phyloP scores from a whole-genome alignment of 2,329 filamentous ascomycete species.

The Aspergillus amoenus region DNA sequence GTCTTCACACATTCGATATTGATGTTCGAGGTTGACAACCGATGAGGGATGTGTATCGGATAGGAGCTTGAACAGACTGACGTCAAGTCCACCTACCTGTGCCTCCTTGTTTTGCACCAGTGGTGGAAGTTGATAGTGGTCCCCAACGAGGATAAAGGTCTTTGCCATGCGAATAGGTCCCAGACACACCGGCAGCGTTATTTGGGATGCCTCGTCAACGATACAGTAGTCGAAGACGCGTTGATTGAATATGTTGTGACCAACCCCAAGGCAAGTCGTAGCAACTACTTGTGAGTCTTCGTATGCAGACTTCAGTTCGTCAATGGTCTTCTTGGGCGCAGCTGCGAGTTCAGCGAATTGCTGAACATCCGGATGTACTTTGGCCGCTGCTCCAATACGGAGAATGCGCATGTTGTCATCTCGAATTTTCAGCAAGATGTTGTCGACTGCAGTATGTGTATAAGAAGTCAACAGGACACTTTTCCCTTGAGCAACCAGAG shows the following conservation, averaged over 20 bases:
- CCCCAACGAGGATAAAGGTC: conserved; percentile 92
- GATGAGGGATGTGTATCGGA: conserved; percentile 84
- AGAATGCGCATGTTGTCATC: conserved; percentile 75
- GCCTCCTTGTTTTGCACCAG: conserved; percentile 92
- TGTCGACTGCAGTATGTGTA: conserved; percentile 96
- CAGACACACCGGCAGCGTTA: conserved; percentile 90
- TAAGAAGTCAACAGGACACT: conserved; percentile 92
- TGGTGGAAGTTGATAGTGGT: conserved; percentile 93
- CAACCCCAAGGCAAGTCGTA: conserved; percentile 90
- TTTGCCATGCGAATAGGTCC: conserved; percentile 90
- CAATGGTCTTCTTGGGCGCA: conserved; percentile 71
- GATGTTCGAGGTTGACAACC: conserved; percentile 88
- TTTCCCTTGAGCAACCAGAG: conserved; percentile 83
- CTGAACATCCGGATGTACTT: conserved; percentile 84
- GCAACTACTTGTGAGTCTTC: conserved; percentile 86
- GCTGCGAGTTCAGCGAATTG: conserved; percentile 79
- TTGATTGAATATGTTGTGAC: conserved; percentile 82
- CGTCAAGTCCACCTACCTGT: conserved; percentile 78
- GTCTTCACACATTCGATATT: conserved; percentile 98
- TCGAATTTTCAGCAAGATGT: conserved; percentile 89
- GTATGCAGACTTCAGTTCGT: conserved; percentile 81
- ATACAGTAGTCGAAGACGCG: conserved; percentile 97
- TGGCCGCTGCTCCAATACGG: conserved; percentile 79
- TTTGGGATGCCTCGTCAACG: conserved; percentile 96
- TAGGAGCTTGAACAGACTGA: conserved; percentile 90